Evolutionary conservation across 1,139 yeast genomes (phyloP), one percentile per base, ranked within the genome.

Genomic region (Candida pseudocylindracea): DNA sequence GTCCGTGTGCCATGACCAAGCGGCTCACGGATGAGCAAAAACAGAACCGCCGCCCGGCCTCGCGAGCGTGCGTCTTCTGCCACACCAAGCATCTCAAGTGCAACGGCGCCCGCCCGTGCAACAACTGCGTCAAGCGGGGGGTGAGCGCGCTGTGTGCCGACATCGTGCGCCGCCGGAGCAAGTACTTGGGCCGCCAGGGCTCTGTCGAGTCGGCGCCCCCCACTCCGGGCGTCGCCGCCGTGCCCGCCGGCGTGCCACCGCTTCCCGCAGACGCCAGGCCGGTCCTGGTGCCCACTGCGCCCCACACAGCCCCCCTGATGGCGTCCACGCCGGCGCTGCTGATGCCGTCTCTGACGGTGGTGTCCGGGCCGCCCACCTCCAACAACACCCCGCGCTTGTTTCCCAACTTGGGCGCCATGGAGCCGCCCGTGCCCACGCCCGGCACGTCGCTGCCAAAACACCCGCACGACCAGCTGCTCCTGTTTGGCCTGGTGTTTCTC

Each of bases 41-140:
- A 44, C 54, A 53, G 30, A 53, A 49, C 28, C 51, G 85, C 32
- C 67, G 58, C 39, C 80, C 83, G 2, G 70, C 75, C 2, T 54
- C 67, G 12, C 57, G 74, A 32, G 88, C 85, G 0, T 75, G 88
- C 45, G 58, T 59, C 12, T 72, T 73, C 44, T 75, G 85, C 45
- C 81, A 74, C 45, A 53, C 59, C 28, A 75, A 75, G 39, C 88
- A 74, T 42, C 54, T 75, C 20, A 85, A 74, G 41, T 75, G 85
- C 45, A 51, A 58, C 24, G 51, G 59, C 39, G 59, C 57, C 36
- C 41, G 88, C 35, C 85, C 88, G 1, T 75, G 85, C 44, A 62
- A 60, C 40, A 75, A 75, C 45, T 75, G 88, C 49, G 46, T 60
- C 29, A 74, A 72, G 44, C 49, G 83, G 35, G 65, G 68, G 27